Conservation (phyloP, 345 rosid species). For the Syzygium jambos region DNA sequence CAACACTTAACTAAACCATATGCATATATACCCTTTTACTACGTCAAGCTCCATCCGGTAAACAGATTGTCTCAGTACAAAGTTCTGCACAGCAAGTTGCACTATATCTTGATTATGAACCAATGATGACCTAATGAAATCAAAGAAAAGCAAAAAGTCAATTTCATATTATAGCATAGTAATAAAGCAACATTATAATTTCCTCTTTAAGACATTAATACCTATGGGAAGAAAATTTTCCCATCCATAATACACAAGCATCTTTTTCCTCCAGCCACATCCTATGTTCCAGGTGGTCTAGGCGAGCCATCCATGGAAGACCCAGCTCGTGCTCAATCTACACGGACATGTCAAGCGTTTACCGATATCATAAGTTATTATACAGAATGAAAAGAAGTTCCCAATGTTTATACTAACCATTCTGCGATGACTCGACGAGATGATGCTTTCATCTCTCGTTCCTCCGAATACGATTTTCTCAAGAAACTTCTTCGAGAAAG, state of each 20-base stretch:
- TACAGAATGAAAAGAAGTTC: neutral
- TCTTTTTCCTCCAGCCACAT: slow-evolving; percentile 49
- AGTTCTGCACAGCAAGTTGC: slow-evolving; percentile 32
- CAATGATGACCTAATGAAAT: slow-evolving; percentile 25
- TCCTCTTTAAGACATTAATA: neutral
- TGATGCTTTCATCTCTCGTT: neutral
- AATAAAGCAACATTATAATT: neutral
- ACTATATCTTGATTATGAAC: slow-evolving; percentile 14
- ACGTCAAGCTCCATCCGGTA: slow-evolving; percentile 37
- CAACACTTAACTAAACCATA: neutral
- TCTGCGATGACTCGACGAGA: neutral
- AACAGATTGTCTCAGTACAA: slow-evolving; percentile 28
- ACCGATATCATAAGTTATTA: neutral
- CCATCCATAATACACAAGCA: slow-evolving; percentile 30
- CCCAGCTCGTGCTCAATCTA: slow-evolving; percentile 40
- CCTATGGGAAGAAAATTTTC: slow-evolving; percentile 44
- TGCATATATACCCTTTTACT: slow-evolving; percentile 20
- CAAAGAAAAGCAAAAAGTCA: neutral
- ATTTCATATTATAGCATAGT: neutral
- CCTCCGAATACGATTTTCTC: slow-evolving; percentile 7
- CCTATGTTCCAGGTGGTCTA: slow-evolving; percentile 55
- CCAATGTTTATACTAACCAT: slow-evolving; percentile 2
- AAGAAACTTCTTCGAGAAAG: slow-evolving; percentile 30
- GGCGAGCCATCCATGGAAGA: slow-evolving; percentile 48
- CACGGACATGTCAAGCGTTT: neutral